These are phyloP conservation scores for Amanita muscaria DNA, from an alignment of 768 basidiomycete species.

Conservation along the genomic window DNA sequence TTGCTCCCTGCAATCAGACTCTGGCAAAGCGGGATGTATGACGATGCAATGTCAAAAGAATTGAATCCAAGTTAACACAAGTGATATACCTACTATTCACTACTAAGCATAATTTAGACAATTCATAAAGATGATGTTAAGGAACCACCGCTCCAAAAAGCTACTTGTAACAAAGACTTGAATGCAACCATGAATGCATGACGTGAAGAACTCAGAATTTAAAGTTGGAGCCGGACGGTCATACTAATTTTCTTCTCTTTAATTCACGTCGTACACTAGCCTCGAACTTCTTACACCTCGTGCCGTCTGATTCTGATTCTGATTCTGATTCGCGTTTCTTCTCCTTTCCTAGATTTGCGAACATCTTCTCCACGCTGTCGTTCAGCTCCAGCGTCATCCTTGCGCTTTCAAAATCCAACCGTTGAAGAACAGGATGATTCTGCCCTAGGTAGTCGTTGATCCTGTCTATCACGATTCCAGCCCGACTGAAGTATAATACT, in stretches of 20 bases:
- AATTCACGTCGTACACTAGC: neutral
- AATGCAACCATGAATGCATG: too few relatives aligned
- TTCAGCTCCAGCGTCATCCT: slow-evolving; percentile 3
- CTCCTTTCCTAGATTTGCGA: neutral
- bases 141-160: too few relatives aligned
- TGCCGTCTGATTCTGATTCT: neutral
- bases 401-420: slow-evolving; percentile 6
- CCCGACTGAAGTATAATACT: neutral
- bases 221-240: neutral
- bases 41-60: too few relatives aligned
- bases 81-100: too few relatives aligned
- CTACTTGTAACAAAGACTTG: too few relatives aligned
- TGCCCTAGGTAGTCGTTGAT: slow-evolving; percentile 6
- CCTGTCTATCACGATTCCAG: slow-evolving; percentile 3
- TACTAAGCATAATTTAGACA: too few relatives aligned
- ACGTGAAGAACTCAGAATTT: too few relatives aligned
- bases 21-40: too few relatives aligned
- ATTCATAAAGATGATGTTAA: too few relatives aligned
- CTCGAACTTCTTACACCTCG: neutral
- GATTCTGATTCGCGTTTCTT: neutral
- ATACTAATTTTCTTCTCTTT: slow-evolving; percentile 1
- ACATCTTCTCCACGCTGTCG: slow-evolving; percentile 7
- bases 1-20: too few relatives aligned
- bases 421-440: neutral
- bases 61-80: too few relatives aligned